These are phyloP conservation scores for Glutinoglossum americanum DNA, from an alignment of 495 filamentous ascomycete genomes.

Conservation along the genomic window DNA sequence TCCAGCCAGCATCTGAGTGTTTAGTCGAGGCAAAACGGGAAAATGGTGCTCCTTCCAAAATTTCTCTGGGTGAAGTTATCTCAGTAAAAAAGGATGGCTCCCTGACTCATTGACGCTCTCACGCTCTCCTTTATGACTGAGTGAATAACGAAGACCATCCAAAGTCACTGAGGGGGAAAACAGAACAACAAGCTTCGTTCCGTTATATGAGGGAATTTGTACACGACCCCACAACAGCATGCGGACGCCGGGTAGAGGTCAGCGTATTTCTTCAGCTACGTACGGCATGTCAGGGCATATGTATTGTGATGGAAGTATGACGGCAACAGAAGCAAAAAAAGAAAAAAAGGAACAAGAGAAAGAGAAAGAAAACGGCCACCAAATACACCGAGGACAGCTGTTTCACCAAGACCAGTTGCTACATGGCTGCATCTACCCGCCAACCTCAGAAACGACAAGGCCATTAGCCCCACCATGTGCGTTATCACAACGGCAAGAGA, in stretches of 20 bases:
- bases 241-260: not conserved
- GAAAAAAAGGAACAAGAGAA: not conserved
- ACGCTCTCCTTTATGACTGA: not conserved
- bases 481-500: not conserved
- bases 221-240: not conserved
- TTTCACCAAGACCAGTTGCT: constrained; percentile 1
- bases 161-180: not conserved
- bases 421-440: not conserved
- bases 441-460: not conserved
- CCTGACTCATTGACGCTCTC: not conserved
- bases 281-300: not conserved
- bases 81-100: not conserved
- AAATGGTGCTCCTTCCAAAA: not conserved
- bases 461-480: not conserved
- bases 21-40: not conserved
- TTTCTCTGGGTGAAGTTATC: not conserved
- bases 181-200: not conserved
- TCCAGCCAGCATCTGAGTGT: not conserved
- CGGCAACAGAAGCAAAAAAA: not conserved
- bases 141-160: not conserved
- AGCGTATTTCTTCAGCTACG: not conserved
- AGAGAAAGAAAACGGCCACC: not conserved
- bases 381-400: constrained; percentile 1
- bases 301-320: not conserved
- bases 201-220: not conserved